Evolutionary conservation across 83 land plant species (phyloP), one percentile per base, ranked within the genome.

Genomic region (Thuja plicata): DNA sequence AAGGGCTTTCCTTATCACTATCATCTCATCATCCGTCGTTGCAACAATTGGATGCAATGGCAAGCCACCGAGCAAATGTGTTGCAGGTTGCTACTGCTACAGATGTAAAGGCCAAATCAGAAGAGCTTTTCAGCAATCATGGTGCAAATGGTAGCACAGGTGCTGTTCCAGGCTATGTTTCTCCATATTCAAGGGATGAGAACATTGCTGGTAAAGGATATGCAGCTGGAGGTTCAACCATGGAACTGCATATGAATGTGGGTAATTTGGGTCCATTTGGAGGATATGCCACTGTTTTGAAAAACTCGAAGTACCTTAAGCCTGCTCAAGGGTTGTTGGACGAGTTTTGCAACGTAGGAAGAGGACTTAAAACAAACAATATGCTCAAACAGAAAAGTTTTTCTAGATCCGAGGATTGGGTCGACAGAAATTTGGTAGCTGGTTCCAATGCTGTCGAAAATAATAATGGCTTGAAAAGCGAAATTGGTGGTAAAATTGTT

Each of bases 301-400:
- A 90, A 46, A 91, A 91, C 37, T 95, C 96, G 21, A 93, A 92
- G 87, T 96, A 92, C 86, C 86, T 96, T 88, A 91, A 80, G 88
- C 96, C 97, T 4, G 94, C 96, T 5, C 92, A 92, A 89, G 91
- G 90, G 89, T 88, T 96, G 87, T 86, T 96, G 57, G 92, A 96
- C 38, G 97, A 95, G 89, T 73, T 91, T 27, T 95, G 96, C 87
- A 88, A 88, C 41, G 89, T 91, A 76, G 95, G 94, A 60, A 46
- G 55, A 9, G 81, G 87, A 30, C 24, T 88, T 17, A n/a, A 46
- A 55, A n/a, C 48, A 6, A 81, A 17, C 81, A 48, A 57, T 38
- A 55, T 60, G 41, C 73, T 57, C 5, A 86, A 86, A 55, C 73
- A 60, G 40, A 86, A 86, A 38, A 6, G 19, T 60, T 86, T 45